phyloP scores from a whole-genome alignment of 495 filamentous ascomycete species.

The Hypoxylon fuscum region DNA sequence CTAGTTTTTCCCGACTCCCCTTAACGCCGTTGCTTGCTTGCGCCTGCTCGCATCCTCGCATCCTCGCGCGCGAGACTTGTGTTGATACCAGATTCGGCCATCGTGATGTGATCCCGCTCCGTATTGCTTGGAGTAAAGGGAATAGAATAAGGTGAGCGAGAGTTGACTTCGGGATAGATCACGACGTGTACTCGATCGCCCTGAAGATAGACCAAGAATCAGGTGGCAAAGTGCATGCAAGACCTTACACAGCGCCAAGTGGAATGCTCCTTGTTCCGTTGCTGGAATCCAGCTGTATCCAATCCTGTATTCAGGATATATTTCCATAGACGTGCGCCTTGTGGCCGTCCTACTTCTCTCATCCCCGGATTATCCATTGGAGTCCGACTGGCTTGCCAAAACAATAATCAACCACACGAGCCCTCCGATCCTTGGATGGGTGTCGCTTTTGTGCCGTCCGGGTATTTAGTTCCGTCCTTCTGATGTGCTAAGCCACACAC shows the following conservation, averaged over 20 bases:
- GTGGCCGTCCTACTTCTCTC: constrained; percentile 10
- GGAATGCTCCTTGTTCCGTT: constrained; percentile 7
- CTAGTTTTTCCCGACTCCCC: constrained; percentile 31
- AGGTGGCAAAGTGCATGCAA: constrained; percentile 7
- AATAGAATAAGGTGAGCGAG: neutral
- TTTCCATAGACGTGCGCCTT: constrained; percentile 11
- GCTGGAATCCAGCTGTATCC: constrained; percentile 13
- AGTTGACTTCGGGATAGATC: constrained; percentile 4
- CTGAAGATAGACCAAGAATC: neutral
- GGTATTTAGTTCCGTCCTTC: constrained; percentile 42
- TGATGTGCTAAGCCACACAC: constrained; percentile 30
- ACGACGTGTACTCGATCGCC: constrained; percentile 11
- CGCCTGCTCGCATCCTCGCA: constrained; percentile 1
- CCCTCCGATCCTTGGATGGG: constrained; percentile 25
- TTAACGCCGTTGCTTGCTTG: constrained; percentile 35
- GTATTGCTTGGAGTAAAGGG: constrained; percentile 4
- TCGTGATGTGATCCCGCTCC: constrained; percentile 22
- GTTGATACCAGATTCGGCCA: constrained; percentile 14
- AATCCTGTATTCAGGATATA: constrained; percentile 13
- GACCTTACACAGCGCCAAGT: constrained; percentile 1
- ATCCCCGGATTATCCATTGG: constrained; percentile 14
- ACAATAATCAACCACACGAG: constrained; percentile 27
- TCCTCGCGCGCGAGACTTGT: neutral
- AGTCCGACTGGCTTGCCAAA: constrained; percentile 20
- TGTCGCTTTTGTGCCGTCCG: constrained; percentile 34